Conservation (phyloP, 495 filamentous ascomycete species). For the Neurospora sp. region DNA sequence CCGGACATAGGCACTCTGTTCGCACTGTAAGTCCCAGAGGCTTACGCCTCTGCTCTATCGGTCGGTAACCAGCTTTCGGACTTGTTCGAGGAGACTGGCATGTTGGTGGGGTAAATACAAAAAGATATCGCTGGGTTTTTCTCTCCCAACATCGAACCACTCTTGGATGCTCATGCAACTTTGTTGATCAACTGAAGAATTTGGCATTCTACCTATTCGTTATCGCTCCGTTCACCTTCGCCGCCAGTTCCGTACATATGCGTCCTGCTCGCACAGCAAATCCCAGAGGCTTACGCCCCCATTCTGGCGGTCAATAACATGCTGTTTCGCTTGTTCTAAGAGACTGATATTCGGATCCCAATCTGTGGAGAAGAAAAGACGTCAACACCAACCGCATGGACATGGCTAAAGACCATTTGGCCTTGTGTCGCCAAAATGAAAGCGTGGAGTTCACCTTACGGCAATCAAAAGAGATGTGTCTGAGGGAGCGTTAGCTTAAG, state of each 20-base stretch:
- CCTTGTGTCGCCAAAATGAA: not conserved
- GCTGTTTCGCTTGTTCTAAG: not conserved
- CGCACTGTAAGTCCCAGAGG: not conserved
- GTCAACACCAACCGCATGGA: not conserved
- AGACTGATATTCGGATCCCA: not conserved
- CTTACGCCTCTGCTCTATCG: not conserved
- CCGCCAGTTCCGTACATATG: not conserved
- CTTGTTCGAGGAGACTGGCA: not conserved
- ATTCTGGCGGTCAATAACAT: not conserved
- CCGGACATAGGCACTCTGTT: not conserved
- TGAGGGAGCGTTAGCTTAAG: not conserved
- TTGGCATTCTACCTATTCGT: not conserved
- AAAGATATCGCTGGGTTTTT: not conserved
- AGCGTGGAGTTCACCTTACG: not conserved
- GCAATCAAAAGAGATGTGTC: not conserved
- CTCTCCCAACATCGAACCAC: not conserved
- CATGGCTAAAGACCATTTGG: not conserved
- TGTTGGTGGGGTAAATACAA: not conserved
- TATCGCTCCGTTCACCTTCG: not conserved
- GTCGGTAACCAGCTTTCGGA: not conserved
- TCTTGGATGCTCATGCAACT: not conserved
- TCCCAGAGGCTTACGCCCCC: not conserved
- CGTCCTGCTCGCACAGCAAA: not conserved
- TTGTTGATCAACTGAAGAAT: not conserved
- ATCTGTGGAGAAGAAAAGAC: not conserved